Base-by-base conservation (phyloP, 2,329 filamentous ascomycete species). In the Aspergillus candidus region DNA sequence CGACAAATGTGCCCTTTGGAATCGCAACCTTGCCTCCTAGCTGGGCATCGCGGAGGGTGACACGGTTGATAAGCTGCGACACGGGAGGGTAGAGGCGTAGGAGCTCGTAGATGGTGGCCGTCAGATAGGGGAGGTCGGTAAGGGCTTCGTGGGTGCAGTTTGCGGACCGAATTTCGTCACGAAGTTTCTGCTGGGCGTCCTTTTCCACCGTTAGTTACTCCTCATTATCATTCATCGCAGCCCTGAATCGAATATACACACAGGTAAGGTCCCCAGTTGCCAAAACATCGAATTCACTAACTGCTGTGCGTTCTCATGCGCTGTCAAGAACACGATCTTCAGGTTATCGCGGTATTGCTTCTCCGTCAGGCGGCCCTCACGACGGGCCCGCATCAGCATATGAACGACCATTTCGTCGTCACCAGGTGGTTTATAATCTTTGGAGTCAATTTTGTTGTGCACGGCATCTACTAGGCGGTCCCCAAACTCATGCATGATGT, bases 11-110 rank as follows among this genome's bases (percentile, higher is more conserved):
- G 4, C 62, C 64, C 35, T 50, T 49, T 1, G 66, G 65, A 11
- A 71, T 58, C 2, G 54, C 43, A n/a, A 71, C 51, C 4, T 50
- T 38, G 1, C 50, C 50, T 5, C 56, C 58, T 2, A 62, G 50
- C 17, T 56, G 47, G 11, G 62, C 57, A 0, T 65, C 53, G 2
- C 52, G 48, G 3, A 49, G 40, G 0, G 65, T 66, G 4, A 65
- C 64, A 5, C 72, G 66, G 42, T 76, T 76, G 50, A 76, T 70
- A 34, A 77, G 61, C 46, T 76, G 72, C 0, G 64, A 68, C 40
- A 77, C 69, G 6, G 74, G 73, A 0, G 74, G 74, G 44, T 71
- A 73, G 36, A 77, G 61, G 2, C 74, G 70, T 11, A 76, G 63
- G 15, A 63, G 58, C 41, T 77, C 73, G 48, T 72, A 69, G 14